Base-by-base conservation (phyloP, 2,329 filamentous ascomycete genomes). In the Ceratocystis cubensis region DNA sequence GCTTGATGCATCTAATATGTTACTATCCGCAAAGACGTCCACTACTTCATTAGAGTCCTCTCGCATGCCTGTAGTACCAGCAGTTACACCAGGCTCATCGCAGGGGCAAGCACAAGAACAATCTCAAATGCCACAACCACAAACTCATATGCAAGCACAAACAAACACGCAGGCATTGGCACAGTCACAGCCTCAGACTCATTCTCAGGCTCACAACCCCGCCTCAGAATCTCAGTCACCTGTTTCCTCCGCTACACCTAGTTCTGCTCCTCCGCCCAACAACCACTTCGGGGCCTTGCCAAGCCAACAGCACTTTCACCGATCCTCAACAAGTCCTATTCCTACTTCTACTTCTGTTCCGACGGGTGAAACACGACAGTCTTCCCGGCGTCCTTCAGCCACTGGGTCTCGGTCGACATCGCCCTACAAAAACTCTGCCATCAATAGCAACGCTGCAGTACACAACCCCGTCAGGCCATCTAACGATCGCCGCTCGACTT, bases 71-170 rank as follows among this genome's bases (percentile, higher is more conserved):
- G 50, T 20, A 28, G 22, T 17, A 15, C 30, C 53, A 28, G 22
- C 22, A 13, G 22, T 13, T n/a, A 8, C 53, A 10, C 22, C 2
- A 15, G 25, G 15, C 15, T 20, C 53, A 22, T 25, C 50, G 20
- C 50, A 22, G 7, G 46, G 22, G 7, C 50, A 28, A 28, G 17
- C 45, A 50, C 46, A 50, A 20, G 7, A 50, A 20, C 7, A 20
- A 50, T n/a, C 10, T n/a, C 46, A 50, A 10, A 50, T 50, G 46
- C 6, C 46, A 50, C 46, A n/a, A 22, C 46, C 30, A 33, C 25
- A 61, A 61, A 17, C 56, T 20, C 37, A 62, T 45, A 28, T 41
- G 45, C 33, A 44, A 62, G n/a, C 17, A 41, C 59, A 62, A 46
- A 37, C 37, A 62, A 37, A 62, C 22, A 28, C 59, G 28, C 59